These are phyloP conservation scores for Lichtheimia corymbifera DNA, from an alignment of 371 early-diverging fungal genomes.

Conservation along the genomic window DNA sequence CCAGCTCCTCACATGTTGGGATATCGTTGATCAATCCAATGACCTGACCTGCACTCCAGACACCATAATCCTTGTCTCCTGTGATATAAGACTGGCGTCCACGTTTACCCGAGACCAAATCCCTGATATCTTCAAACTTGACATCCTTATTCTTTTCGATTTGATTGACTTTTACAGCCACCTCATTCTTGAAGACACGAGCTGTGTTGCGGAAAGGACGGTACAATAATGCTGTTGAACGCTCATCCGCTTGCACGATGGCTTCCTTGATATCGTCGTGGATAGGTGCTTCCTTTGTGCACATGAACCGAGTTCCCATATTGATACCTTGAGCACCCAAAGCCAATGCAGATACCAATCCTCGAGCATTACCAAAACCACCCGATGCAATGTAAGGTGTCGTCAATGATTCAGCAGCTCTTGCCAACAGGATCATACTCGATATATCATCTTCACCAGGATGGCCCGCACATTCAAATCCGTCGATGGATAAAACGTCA, in stretches of 20 bases:
- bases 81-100: slow-evolving; percentile 70
- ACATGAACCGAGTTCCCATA: slow-evolving; percentile 87
- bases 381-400: slow-evolving; percentile 81
- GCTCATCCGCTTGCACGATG: slow-evolving; percentile 72
- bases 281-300: slow-evolving; percentile 73
- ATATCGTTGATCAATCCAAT: slow-evolving; percentile 76
- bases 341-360: slow-evolving; percentile 70
- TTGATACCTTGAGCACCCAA: slow-evolving; percentile 75
- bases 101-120: slow-evolving; percentile 70
- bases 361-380: slow-evolving; percentile 75
- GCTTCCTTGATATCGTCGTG: slow-evolving; percentile 75
- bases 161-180: slow-evolving; percentile 68
- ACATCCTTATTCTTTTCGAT: slow-evolving; percentile 64
- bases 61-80: slow-evolving; percentile 73
- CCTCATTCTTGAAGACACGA: slow-evolving; percentile 74
- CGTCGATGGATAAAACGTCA: slow-evolving; percentile 73
- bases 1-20: slow-evolving; percentile 70
- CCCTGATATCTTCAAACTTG: slow-evolving; percentile 66
- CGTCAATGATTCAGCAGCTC: slow-evolving; percentile 62
- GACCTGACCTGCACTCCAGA: slow-evolving; percentile 82
- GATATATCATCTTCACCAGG: slow-evolving; percentile 84
- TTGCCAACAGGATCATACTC: slow-evolving; percentile 73
- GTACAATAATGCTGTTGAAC: slow-evolving; percentile 69
- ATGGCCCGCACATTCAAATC: slow-evolving; percentile 85
- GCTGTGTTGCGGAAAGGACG: slow-evolving; percentile 81